Base-by-base conservation (phyloP, 2,329 filamentous ascomycete species). In the Aspergillus thermomutatus region DNA sequence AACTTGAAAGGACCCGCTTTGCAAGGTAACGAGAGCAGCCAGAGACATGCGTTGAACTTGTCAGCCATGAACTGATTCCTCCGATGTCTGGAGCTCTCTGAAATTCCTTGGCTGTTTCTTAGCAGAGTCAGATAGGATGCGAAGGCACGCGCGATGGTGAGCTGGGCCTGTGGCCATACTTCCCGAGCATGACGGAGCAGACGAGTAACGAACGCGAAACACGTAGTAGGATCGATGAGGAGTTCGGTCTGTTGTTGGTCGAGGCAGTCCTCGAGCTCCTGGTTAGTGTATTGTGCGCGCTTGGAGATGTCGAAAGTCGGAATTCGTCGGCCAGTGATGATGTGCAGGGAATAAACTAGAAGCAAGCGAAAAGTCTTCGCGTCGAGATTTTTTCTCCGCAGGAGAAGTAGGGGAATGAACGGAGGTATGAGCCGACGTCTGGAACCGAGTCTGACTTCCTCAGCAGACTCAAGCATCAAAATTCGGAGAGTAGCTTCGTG, bases 121-220 rank as follows among this genome's bases (percentile, higher is more conserved):
- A 62, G n/a, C 17, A 49, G 58, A 31, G 62, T 66, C 50, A 78
- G 57, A 60, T 72, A 71, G 11, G 65, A 62, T 26, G 75, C 69
- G 55, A 78, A 70, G 46, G 77, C 70, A 28, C 68, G 65, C 25
- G 75, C 71, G 54, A 82, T 77, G 26, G 68, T 68, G 26, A 75
- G 64, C 27, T 82, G 70, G 3, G 75, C 73, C 31, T 74, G 68
- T 2, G 82, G 81, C 75, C 78, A 81, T 14, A 80, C 71, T 46
- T 71, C 66, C 23, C 80, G 77, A 56, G 82, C 80, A 71, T 82
- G 80, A 19, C 77, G 77, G 40, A 83, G 65, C 27, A 85, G 71
- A 23, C 80, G 77, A 50, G 76, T 66, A 51, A 80, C 73, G 28
- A 81, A 67, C 21, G 71, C 66, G 60, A 77, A 70, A 40, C 76